Conservation (phyloP, 2,329 filamentous ascomycete species). For the Ophiocordyceps camponoti-leonardi region DNA sequence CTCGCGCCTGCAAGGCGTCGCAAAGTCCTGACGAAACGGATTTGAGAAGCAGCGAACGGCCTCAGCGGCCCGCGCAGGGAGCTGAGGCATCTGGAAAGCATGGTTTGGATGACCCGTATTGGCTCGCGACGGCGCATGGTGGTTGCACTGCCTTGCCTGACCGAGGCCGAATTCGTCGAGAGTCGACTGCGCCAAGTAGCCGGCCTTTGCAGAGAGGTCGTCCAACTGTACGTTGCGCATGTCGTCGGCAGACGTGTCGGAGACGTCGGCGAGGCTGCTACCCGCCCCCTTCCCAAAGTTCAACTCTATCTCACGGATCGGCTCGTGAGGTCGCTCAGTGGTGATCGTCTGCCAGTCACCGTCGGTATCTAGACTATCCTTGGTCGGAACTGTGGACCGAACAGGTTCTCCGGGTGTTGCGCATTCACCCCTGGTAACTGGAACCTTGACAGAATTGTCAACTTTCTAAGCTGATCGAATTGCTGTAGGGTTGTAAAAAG, state of each 20-base stretch:
- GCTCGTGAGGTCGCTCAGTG: constrained; percentile 10
- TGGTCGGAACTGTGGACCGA: constrained; percentile 4
- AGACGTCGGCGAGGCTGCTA: constrained; percentile 28
- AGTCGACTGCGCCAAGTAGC: background rate
- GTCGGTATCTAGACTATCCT: constrained; percentile 5
- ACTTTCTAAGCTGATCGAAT: constrained; percentile 23
- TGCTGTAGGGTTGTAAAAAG: constrained; percentile 19
- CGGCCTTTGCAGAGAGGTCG: background rate
- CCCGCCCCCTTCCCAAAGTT: constrained; percentile 15
- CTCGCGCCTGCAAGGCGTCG: background rate
- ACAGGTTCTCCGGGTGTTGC: background rate
- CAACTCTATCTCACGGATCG: constrained; percentile 7
- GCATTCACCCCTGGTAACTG: constrained; percentile 8
- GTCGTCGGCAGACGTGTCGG: constrained; percentile 14
- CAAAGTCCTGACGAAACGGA: constrained; percentile 7
- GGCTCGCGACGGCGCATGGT: background rate
- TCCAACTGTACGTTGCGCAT: constrained; percentile 1
- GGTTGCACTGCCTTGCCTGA: background rate
- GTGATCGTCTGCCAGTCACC: constrained; percentile 20
- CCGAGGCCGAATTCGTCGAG: background rate
- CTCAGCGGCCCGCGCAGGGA: constrained; percentile 7
- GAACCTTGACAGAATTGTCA: constrained; percentile 20
- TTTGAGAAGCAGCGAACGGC: constrained; percentile 10
- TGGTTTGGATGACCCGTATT: constrained; percentile 3
- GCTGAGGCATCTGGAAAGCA: constrained; percentile 6